phyloP scores from a whole-genome alignment of 1,284 basidiomycete species.

The Ganoderma leucocontextum region DNA sequence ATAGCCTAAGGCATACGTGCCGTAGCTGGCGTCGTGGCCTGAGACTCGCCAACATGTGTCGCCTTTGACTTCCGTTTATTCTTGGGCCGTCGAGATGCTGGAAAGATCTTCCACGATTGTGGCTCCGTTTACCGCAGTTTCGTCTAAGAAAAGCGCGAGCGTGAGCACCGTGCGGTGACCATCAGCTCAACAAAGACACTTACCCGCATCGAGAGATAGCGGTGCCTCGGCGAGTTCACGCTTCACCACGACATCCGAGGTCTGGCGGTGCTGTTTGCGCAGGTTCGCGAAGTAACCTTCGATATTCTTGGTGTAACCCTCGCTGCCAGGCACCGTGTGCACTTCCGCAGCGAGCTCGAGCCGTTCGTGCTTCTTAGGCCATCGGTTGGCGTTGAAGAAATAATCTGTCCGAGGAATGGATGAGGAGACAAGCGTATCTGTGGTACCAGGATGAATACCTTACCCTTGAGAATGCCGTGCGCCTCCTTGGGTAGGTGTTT shows the following conservation, averaged over 20 bases:
- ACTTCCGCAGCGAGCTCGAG: background rate
- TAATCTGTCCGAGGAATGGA: background rate
- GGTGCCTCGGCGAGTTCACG: constrained; percentile 4
- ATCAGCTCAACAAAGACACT: background rate
- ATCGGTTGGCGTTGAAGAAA: background rate
- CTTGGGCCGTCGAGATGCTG: background rate
- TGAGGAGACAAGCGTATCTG: background rate
- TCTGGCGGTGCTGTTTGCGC: background rate
- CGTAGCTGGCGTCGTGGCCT: background rate
- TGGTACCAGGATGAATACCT: background rate
- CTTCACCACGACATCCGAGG: background rate
- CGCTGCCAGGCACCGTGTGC: background rate
- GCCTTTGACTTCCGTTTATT: background rate
- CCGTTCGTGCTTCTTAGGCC: background rate
- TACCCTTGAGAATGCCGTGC: background rate
- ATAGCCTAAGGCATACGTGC: background rate
- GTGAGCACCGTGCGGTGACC: background rate
- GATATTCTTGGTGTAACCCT: background rate
- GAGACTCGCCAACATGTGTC: too few species aligned
- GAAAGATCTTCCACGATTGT: background rate
- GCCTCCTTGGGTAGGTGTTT: constrained; percentile 1
- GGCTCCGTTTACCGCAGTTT: background rate
- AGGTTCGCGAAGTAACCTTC: background rate
- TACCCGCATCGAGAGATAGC: background rate
- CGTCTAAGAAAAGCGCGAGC: background rate